These are phyloP conservation scores for Glycyrrhiza uralensis DNA, from an alignment of 306 rosid genomes.

Conservation along the genomic window DNA sequence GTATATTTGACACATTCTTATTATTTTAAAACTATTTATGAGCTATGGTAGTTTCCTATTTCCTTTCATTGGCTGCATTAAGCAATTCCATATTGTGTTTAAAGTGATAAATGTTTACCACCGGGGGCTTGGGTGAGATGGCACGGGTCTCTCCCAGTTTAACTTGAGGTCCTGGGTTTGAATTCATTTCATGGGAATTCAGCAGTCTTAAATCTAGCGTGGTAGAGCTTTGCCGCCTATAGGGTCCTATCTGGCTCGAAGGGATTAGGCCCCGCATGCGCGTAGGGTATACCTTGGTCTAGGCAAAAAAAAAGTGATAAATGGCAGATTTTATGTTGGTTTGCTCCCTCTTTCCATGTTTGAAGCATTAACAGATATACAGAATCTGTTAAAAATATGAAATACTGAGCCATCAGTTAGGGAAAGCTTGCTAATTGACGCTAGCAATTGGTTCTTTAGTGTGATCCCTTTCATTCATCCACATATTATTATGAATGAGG, in stretches of 20 bases:
- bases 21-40: neutral
- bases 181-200: too few species aligned
- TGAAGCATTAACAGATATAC: conserved; percentile 93
- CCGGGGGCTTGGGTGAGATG: too few species aligned
- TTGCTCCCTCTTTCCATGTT: conserved; percentile 49
- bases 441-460: conserved; percentile 96
- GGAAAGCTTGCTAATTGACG: conserved; percentile 89
- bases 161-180: too few species aligned
- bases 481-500: conserved; percentile 77
- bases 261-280: too few species aligned
- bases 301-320: too few species aligned
- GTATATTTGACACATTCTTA: conserved; percentile 34
- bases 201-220: too few species aligned
- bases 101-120: conserved; percentile 6
- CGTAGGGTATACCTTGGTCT: too few species aligned
- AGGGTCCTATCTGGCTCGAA: too few species aligned
- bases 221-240: too few species aligned
- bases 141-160: too few species aligned
- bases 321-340: conserved; percentile 16
- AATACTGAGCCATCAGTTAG: conserved; percentile 47
- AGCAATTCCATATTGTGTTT: neutral
- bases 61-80: conserved; percentile 7
- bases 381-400: conserved; percentile 57
- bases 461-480: conserved; percentile 95
- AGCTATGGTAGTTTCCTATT: neutral